phyloP scores from a whole-genome alignment of 2,329 filamentous ascomycete genomes.

The Alternaria ethzedia region DNA sequence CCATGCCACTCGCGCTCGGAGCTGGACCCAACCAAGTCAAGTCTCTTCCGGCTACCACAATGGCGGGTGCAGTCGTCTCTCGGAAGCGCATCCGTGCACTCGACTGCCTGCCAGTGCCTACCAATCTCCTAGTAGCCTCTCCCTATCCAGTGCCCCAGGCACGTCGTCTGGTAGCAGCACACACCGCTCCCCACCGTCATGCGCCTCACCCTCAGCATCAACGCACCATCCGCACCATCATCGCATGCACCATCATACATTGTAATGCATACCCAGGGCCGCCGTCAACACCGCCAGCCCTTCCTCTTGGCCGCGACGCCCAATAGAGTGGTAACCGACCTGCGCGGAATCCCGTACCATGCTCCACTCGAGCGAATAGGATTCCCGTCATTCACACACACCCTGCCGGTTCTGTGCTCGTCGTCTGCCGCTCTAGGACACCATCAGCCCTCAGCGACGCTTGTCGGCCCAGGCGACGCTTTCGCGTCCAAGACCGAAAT shows the following conservation, averaged over 20 bases:
- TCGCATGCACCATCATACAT: neutral
- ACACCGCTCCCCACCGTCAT: constrained; percentile 4
- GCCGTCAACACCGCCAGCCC: no score
- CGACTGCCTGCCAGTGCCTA: constrained; percentile 3
- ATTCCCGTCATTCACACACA: neutral
- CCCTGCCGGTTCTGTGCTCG: constrained; percentile 14
- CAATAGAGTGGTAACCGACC: constrained; percentile 10
- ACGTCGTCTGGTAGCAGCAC: neutral
- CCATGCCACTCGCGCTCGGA: constrained; percentile 26
- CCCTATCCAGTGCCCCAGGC: constrained; percentile 1
- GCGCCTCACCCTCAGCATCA: neutral
- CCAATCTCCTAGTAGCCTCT: constrained; percentile 4
- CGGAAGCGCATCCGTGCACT: constrained; percentile 19
- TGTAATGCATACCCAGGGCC: no score
- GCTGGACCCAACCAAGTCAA: constrained; percentile 18
- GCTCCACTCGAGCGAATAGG: constrained; percentile 14
- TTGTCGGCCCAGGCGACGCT: constrained; percentile 20
- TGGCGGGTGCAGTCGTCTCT: constrained; percentile 23
- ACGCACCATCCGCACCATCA: neutral
- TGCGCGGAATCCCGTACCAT: constrained; percentile 16
- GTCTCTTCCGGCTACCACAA: constrained; percentile 26
- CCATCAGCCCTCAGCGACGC: constrained; percentile 12
- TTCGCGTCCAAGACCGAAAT: constrained; percentile 21
- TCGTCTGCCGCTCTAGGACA: constrained; percentile 6
- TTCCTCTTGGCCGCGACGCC: constrained; percentile 10